Evolutionary conservation across 352 stramenopile species (phyloP).

Genomic region (Lagenidium sp.): DNA sequence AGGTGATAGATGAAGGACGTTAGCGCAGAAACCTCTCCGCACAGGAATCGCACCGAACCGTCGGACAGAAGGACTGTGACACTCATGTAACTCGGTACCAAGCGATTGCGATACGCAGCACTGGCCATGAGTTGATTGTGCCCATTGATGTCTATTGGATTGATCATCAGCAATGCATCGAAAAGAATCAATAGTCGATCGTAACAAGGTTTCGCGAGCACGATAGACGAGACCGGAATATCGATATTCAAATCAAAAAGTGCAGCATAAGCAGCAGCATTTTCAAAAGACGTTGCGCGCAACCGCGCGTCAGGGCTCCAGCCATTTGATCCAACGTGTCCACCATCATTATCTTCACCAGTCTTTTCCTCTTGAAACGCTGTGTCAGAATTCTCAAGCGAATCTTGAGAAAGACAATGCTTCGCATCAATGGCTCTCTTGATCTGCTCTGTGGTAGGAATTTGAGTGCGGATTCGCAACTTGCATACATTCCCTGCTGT

Average conservation of each 20-base stretch:
- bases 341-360: constrained; percentile 76
- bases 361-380: constrained; percentile 33
- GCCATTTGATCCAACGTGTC: constrained; percentile 67
- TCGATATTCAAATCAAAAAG: constrained; percentile 51
- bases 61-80: constrained; percentile 52
- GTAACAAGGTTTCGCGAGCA: constrained; percentile 56
- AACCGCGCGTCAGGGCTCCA: constrained; percentile 64
- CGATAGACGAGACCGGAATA: constrained; percentile 40
- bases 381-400: constrained; percentile 35
- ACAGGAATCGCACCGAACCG: too few relatives aligned
- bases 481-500: constrained; percentile 15
- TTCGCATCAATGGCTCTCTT: constrained; percentile 20
- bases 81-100: constrained; percentile 73
- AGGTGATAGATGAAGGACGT: constrained; percentile 71
- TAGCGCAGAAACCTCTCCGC: constrained; percentile 44
- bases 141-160: constrained; percentile 76
- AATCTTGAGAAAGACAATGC: constrained; percentile 63
- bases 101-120: constrained; percentile 32
- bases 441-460: constrained; percentile 14
- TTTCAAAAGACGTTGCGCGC: constrained; percentile 54
- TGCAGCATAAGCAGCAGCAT: constrained; percentile 32
- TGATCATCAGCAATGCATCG: constrained; percentile 81
- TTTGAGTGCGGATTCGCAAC: constrained; percentile 14
- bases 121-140: constrained; percentile 66
- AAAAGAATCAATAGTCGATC: constrained; percentile 80